Evolutionary conservation across 2,329 filamentous ascomycete genomes (phyloP), one percentile per base, ranked within the genome.

Genomic region (Alternaria infectoria): DNA sequence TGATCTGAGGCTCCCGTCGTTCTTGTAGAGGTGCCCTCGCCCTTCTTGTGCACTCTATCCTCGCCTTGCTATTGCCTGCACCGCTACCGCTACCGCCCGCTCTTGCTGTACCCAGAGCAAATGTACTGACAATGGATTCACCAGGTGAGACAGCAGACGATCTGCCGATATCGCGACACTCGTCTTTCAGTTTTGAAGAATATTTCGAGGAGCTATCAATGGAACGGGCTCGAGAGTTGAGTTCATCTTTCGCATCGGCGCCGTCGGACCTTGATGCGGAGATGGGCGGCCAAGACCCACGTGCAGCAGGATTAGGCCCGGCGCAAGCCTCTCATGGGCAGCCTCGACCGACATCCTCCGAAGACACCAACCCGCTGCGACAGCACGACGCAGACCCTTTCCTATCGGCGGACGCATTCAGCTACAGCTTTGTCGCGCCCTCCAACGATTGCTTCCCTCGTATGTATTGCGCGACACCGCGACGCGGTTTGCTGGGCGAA

Each of bases 301-400:
- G 58, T 61, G 54, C 64, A 54, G 52, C 64, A 54, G 52, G 43
- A 44, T 49, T 57, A 50, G 63, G 51, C 54, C 54, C 54, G 60
- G 62, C 65, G 65, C 62, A 61, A 57, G 50, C 30, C 63, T 61
- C 57, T 61, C 62, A 61, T 43, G 62, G 54, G 17, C 59, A 60
- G 50, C 40, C 30, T 47, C 54, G 36, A 32, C 47, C 51, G 30
- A 56, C 59, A 54, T 52, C 8, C 51, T 45, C 62, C 55, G 46
- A 62, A 25, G 43, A 58, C 55, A 43, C 47, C 50, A 47, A 23
- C 30, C 32, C 15, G 54, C 51, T 58, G 62, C 54, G 59, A 65
- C 62, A 40, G 62, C 59, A 45, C 59, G 50, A 62, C 57, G 12
- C 45, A 17, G 51, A 19, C 51, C 17, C 46, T 61, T 23, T 43